These are phyloP conservation scores for Pholiota conissans DNA, from an alignment of 768 basidiomycete species.

Conservation along the genomic window DNA sequence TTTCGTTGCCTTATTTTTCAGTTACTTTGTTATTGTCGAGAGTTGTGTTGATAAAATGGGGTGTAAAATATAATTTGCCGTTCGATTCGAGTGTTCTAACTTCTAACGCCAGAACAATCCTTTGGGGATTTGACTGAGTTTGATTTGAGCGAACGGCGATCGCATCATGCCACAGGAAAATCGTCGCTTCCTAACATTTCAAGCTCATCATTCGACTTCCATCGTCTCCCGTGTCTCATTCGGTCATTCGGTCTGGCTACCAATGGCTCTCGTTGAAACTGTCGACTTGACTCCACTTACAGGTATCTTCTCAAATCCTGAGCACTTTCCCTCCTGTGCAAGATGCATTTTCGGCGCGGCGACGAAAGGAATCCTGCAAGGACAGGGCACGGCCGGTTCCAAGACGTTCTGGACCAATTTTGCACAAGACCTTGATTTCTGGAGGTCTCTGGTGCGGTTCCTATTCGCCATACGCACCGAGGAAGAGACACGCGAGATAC, in stretches of 20 bases:
- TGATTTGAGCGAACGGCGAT: too few relatives aligned
- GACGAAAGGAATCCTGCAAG: neutral
- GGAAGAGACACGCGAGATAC: neutral
- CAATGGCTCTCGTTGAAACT: too few relatives aligned
- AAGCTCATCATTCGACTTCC: too few relatives aligned
- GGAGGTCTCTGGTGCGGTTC: neutral
- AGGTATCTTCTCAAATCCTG: neutral
- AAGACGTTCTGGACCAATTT: neutral
- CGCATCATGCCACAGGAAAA: too few relatives aligned
- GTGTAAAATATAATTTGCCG: neutral
- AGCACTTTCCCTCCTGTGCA: neutral
- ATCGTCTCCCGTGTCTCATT: too few relatives aligned
- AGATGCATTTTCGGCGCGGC: neutral
- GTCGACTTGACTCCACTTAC: too few relatives aligned
- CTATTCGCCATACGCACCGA: neutral
- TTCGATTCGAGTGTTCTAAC: too few relatives aligned
- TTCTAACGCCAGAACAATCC: too few relatives aligned
- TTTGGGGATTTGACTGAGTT: too few relatives aligned
- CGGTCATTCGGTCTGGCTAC: too few relatives aligned
- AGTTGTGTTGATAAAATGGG: neutral
- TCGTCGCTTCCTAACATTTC: too few relatives aligned
- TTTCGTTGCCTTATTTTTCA: neutral
- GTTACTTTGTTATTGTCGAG: neutral
- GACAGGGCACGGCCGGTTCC: neutral
- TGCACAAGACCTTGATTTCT: constrained; percentile 1